Evolutionary conservation across 345 rosid genomes (phyloP).

Genomic region (Acer saccharum): DNA sequence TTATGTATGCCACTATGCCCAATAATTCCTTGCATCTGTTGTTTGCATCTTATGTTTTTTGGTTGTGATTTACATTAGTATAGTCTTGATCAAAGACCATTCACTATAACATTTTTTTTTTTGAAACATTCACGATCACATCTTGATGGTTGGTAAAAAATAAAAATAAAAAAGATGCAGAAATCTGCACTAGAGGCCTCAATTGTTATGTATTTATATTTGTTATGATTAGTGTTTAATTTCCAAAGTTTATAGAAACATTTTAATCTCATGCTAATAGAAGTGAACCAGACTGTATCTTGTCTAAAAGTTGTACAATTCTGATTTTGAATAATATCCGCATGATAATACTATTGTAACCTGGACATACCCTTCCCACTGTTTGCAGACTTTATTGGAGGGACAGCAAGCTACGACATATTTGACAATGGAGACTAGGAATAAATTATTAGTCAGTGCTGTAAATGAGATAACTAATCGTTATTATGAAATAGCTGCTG

Average conservation of each 20-base stretch:
- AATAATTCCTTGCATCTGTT: not conserved
- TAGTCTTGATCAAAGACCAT: too few species aligned
- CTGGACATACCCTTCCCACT: not conserved
- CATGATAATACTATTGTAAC: not conserved
- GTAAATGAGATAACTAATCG: conserved; percentile 74
- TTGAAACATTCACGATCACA: not conserved
- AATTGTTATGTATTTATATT: not conserved
- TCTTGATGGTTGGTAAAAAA: not conserved
- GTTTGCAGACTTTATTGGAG: conserved; percentile 66
- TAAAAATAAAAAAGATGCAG: not conserved
- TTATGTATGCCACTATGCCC: not conserved
- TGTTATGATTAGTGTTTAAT: not conserved
- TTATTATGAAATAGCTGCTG: conserved; percentile 79
- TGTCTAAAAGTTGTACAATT: not conserved
- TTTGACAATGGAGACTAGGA: conserved; percentile 63
- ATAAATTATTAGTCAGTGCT: conserved; percentile 48
- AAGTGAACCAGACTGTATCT: not conserved
- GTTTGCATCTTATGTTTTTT: too few species aligned
- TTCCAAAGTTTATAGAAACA: not conserved
- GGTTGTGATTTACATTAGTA: too few species aligned
- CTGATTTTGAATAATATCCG: not conserved
- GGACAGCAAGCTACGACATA: conserved; percentile 69
- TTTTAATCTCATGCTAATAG: not conserved
- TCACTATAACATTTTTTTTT: not conserved
- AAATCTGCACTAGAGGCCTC: not conserved